Base-by-base conservation (phyloP, 192 early-diverging fungal genomes). In the Borealophlyctis nickersoniae region DNA sequence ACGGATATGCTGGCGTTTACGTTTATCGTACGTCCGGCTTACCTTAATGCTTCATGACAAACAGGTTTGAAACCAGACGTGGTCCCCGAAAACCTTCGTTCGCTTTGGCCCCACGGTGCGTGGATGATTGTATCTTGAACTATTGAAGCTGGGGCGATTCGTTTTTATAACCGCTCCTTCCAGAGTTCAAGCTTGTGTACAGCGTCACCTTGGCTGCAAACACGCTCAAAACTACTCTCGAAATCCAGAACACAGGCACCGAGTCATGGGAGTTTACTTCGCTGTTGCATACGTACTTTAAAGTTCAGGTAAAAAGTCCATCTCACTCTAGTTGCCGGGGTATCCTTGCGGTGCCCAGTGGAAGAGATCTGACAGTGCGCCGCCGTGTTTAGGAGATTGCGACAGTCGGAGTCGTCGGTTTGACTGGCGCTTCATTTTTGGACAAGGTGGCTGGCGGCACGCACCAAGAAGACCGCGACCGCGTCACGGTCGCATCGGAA, bases 281-380 rank as follows among this genome's bases (percentile, higher is more conserved):
- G 29, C 83, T 98, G n/a, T 76, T 97, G 65, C 95, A 98, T 73
- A 94, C 94, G 16, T 98, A 98, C 73, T 87, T 94, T 60, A n/a
- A n/a, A n/a, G n/a, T n/a, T n/a, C 66, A 73, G 13, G 81, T 90
- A 48, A 31, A 73, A n/a, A n/a, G n/a, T n/a, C n/a, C n/a, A n/a
- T n/a, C n/a, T n/a, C n/a, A n/a, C n/a, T n/a, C n/a, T n/a, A n/a
- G n/a, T n/a, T n/a, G n/a, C n/a, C n/a, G n/a, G n/a, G n/a, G n/a
- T n/a, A n/a, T n/a, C n/a, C n/a, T n/a, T n/a, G n/a, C 24, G 70
- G 60, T 27, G 11, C 9, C 28, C 29, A 23, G 2, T 59, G 34
- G 45, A 16, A 27, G 16, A 62, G 14, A n/a, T 0, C 13, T n/a
- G n/a, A n/a, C n/a, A n/a, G n/a, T n/a, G n/a, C n/a, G n/a, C n/a